A percentile compares a stretch with the other conserved stretches of the same genome.
These are phyloP conservation scores for Saposhnikovia divaricata DNA, from an alignment of 129 eudicot species.

Conservation along the genomic window DNA sequence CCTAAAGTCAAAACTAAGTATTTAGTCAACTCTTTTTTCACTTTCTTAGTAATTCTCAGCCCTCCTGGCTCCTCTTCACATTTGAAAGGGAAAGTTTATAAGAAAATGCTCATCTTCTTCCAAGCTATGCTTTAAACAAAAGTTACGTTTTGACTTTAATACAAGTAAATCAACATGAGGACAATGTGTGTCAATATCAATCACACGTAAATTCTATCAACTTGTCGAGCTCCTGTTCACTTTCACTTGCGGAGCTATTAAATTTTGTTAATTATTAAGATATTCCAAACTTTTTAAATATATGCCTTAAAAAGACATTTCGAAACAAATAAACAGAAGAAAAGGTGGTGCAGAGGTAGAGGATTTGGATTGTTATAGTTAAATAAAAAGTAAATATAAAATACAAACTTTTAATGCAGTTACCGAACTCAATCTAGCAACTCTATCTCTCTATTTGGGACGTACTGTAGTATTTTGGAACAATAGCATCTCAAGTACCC, in stretches of 20 bases:
- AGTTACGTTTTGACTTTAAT: not conserved
- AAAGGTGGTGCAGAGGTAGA: too few relatives aligned
- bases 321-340: too few relatives aligned
- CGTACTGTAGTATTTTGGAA: not conserved
- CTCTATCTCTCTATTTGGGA: too few relatives aligned
- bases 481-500: not conserved
- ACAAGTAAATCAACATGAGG: not conserved
- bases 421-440: too few relatives aligned
- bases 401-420: too few relatives aligned
- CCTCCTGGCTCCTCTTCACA: not conserved
- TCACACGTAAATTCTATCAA: not conserved
- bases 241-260: too few relatives aligned
- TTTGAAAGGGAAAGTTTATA: not conserved
- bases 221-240: not conserved
- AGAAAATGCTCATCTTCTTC: not conserved
- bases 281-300: too few relatives aligned
- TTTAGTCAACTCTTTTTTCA: not conserved
- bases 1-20: not conserved
- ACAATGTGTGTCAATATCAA: not conserved
- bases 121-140: not conserved
- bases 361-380: too few relatives aligned
- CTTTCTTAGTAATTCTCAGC: not conserved
- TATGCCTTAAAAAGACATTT: too few relatives aligned
- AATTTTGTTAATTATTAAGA: too few relatives aligned
- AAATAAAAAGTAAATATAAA: too few relatives aligned